phyloP scores from a whole-genome alignment of 306 rosid genomes.

The Glycine latifolia region DNA sequence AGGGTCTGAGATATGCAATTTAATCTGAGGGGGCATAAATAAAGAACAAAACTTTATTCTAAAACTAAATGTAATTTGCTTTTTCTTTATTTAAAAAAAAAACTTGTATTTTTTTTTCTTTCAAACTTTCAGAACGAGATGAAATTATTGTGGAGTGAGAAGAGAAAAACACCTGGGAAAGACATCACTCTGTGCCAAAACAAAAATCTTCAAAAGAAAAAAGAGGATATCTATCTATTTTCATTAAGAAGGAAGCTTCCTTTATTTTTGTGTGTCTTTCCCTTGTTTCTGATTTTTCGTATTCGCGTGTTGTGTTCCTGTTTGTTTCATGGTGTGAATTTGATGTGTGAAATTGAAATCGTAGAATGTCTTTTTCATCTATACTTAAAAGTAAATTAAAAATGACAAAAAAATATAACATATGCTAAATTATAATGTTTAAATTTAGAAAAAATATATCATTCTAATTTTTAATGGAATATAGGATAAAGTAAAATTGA shows the following conservation, averaged over 20 bases:
- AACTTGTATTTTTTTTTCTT: neutral
- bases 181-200: constrained; percentile 31
- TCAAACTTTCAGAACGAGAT: neutral
- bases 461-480: too few relatives aligned
- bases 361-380: neutral
- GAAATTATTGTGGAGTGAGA: constrained; percentile 4
- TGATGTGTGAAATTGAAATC: neutral
- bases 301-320: neutral
- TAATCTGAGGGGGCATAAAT: neutral
- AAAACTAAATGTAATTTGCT: neutral
- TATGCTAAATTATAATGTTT: neutral
- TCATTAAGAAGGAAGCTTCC: constrained; percentile 56
- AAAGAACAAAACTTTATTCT: neutral
- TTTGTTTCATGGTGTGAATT: neutral
- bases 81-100: neutral
- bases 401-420: neutral
- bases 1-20: neutral
- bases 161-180: constrained; percentile 49
- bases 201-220: neutral
- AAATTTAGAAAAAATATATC: neutral
- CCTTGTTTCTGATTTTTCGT: neutral
- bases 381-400: neutral
- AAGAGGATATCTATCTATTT: neutral
- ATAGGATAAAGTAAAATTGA: too few relatives aligned
- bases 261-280: neutral